Conservation (phyloP, 768 basidiomycete species). For the Panaeolus cyanescens region DNA sequence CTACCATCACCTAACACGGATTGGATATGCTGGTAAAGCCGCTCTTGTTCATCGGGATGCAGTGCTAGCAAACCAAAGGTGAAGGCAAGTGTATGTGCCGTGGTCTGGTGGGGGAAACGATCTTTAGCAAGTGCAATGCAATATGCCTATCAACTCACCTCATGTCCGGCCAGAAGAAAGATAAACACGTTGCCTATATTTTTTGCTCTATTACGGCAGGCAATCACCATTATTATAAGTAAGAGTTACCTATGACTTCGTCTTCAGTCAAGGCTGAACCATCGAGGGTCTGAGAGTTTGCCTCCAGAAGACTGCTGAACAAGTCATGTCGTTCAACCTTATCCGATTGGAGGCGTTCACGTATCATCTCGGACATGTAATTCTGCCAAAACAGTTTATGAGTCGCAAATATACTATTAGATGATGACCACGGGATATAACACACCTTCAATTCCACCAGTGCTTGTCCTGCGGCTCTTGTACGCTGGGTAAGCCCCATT, state of each 20-base stretch:
- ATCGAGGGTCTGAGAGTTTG: slow-evolving; percentile 41
- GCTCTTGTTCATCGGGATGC: slow-evolving; percentile 38
- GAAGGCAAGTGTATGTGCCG: slow-evolving; percentile 36
- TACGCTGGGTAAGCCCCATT: slow-evolving; percentile 33
- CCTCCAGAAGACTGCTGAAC: slow-evolving; percentile 51
- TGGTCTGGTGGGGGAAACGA: slow-evolving; percentile 26
- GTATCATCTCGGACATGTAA: slow-evolving; percentile 58
- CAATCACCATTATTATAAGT: no score
- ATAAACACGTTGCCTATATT: slow-evolving; percentile 48
- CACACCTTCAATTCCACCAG: slow-evolving; percentile 46
- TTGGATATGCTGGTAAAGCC: slow-evolving; percentile 35
- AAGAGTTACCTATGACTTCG: slow-evolving; percentile 41
- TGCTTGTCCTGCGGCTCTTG: slow-evolving; percentile 32
- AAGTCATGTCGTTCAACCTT: slow-evolving; percentile 49
- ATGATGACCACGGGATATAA: not conserved
- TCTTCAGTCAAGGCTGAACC: slow-evolving; percentile 39
- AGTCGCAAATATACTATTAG: not conserved
- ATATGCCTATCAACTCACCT: slow-evolving; percentile 31
- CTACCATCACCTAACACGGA: slow-evolving; percentile 31
- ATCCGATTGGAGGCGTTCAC: slow-evolving; percentile 35
- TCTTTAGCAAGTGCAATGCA: not conserved
- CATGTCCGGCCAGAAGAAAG: slow-evolving; percentile 64
- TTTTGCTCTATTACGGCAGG: not conserved
- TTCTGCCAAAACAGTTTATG: slow-evolving; percentile 10
- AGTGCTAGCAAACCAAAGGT: slow-evolving; percentile 41